Evolutionary conservation across 805 yeast species (phyloP), one percentile per base, ranked within the genome.

Genomic region (Zygotorulaspora chibaensis): DNA sequence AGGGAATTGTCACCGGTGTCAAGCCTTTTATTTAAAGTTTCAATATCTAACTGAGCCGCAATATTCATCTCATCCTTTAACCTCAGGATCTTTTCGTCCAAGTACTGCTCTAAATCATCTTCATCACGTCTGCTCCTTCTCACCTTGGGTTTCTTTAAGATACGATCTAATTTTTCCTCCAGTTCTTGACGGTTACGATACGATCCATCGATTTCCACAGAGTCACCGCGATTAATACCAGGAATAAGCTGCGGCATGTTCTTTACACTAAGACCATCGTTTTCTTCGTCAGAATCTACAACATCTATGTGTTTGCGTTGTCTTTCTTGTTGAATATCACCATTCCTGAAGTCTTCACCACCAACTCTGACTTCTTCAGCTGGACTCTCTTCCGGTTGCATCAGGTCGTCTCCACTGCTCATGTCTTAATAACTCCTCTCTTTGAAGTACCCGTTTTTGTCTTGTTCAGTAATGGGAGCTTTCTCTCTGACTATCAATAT

Each of bases 91-190:
- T 79, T 77, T 61, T 90, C 97, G 72, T 93, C 99, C 63, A 90
- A 95, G 83, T 87, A 84, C 59, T 88, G 83, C 63, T 95, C 98
- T 54, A 93, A 70, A 68, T 93, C 99, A 61, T 88, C 96, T 57
- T 93, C 98, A 57, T 86, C 91, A 40, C 84, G 80, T 65, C 75
- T 74, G 58, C 76, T 79, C 57, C 84, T 80, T 47, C 83, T 75
- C 51, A 76, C 75, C 15, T 76, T 74, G 16, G 83, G 76, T 50
- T 74, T 72, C 64, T 86, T 87, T 51, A 91, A 67, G 1, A 95
- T 83, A 35, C 81, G 79, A 53, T 84, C 93, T 70, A 93, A 77
- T 56, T 75, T 79, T 48, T 81, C 91, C 66, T 93, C 98, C 52
- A 93, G 74, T 52, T 79, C 81, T 52, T 88, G 77, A 60, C 95